phyloP scores from a whole-genome alignment of 352 stramenopile species.

The Globisporangium spinosum region DNA sequence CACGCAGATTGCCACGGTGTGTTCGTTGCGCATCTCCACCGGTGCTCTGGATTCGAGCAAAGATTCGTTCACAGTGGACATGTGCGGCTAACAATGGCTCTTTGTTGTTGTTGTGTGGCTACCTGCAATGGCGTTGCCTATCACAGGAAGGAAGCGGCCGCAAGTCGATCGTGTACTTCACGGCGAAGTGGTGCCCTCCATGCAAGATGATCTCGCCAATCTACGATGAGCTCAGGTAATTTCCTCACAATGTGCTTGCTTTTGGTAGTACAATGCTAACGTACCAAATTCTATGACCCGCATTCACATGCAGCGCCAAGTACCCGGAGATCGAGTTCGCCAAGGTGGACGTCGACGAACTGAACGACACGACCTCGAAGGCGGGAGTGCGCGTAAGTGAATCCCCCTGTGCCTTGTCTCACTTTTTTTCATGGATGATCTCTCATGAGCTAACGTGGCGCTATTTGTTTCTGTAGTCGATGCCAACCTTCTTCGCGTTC shows the following conservation, averaged over 20 bases:
- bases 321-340: slow-evolving; percentile 75
- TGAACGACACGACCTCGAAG: slow-evolving; percentile 75
- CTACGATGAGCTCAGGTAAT: slow-evolving; percentile 81
- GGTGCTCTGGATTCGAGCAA: not conserved
- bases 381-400: slow-evolving; percentile 74
- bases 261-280: not conserved
- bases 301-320: slow-evolving; percentile 29
- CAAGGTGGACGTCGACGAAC: slow-evolving; percentile 84
- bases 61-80: not conserved
- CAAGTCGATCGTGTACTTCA: slow-evolving; percentile 89
- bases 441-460: slow-evolving; percentile 6
- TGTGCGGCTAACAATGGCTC: not conserved
- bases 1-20: slow-evolving; percentile 59
- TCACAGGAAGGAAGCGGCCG: slow-evolving; percentile 50
- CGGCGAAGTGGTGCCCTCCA: slow-evolving; percentile 86
- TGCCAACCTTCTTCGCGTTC: slow-evolving; percentile 88
- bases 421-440: not conserved
- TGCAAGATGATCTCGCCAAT: slow-evolving; percentile 90
- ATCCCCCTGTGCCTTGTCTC: not conserved
- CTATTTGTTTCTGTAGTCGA: slow-evolving; percentile 44
- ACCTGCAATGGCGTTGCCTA: not conserved
- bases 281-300: not conserved
- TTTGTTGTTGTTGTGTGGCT: not conserved
- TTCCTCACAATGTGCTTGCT: not conserved
- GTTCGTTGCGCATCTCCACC: slow-evolving; percentile 8